Percentiles rank a stretch among this genome's conserved stretches.
These are phyloP conservation scores for Colletotrichum agaves DNA, from an alignment of 2,329 filamentous ascomycete genomes.

Conservation along the genomic window DNA sequence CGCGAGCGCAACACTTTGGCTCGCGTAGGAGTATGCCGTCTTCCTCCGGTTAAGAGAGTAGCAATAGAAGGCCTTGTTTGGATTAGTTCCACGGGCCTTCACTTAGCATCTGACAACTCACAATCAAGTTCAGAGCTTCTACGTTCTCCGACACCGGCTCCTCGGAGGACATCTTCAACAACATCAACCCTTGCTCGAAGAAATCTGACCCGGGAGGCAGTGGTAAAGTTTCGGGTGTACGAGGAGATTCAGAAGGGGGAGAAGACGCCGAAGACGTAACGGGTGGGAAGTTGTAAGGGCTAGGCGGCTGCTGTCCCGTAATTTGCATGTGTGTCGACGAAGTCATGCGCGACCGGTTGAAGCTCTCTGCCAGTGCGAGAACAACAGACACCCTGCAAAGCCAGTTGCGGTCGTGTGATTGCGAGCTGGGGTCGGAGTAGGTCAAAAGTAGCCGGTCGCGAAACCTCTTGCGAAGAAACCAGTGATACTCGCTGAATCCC, in stretches of 20 bases:
- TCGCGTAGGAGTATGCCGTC: constrained; percentile 35
- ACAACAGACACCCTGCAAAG: constrained; percentile 37
- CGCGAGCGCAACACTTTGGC: constrained; percentile 31
- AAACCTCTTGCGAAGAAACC: constrained; percentile 36
- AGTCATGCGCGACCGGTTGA: constrained; percentile 22
- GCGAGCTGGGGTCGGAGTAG: constrained; percentile 36
- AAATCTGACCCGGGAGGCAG: constrained; percentile 35
- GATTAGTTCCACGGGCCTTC: fast-evolving
- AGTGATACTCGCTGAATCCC: constrained; percentile 40
- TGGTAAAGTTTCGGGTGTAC: neutral
- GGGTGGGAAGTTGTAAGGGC: neutral
- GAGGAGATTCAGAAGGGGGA: neutral
- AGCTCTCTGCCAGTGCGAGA: constrained; percentile 38
- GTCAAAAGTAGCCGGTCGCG: constrained; percentile 29
- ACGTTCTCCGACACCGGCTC: constrained; percentile 30
- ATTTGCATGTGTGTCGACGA: neutral
- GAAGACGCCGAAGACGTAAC: neutral
- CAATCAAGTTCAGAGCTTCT: constrained; percentile 27
- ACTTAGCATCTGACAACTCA: neutral
- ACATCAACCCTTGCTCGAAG: constrained; percentile 36
- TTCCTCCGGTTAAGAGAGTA: constrained; percentile 37
- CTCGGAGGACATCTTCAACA: constrained; percentile 32
- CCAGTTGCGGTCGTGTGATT: constrained; percentile 39
- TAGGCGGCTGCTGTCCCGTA: neutral
- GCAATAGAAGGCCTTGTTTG: constrained; percentile 32